Percentiles rank a stretch among this genome's conserved stretches.
Conservation (phyloP, 148 eudicot species). For the Rhododendron vialii region DNA sequence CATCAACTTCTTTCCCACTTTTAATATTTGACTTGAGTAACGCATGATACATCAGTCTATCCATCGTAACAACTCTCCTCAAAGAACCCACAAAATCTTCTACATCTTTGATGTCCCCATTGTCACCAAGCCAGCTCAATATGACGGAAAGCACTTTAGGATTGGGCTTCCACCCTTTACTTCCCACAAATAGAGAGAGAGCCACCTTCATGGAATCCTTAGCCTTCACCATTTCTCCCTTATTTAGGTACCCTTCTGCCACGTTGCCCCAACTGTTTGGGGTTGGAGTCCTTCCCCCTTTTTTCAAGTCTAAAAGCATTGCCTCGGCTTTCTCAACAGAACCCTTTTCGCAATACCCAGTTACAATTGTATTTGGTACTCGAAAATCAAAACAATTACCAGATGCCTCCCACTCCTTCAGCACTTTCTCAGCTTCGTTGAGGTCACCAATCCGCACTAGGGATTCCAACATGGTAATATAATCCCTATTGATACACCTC, state of each 20-base stretch:
- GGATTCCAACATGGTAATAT: conserved; percentile 53
- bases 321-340: conserved; percentile 61
- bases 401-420: conserved; percentile 75
- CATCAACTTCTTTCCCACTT: conserved; percentile 46
- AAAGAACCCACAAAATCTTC: conserved; percentile 48
- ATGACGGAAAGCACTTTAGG: conserved; percentile 30
- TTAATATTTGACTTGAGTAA: conserved; percentile 43
- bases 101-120: conserved; percentile 46
- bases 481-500: conserved; percentile 71
- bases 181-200: conserved; percentile 28
- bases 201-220: conserved; percentile 48
- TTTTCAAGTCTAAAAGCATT: conserved; percentile 42
- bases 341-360: conserved; percentile 41
- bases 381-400: conserved; percentile 68
- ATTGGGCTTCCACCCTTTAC: conserved; percentile 57
- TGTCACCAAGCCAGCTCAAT: conserved; percentile 49
- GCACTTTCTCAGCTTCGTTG: conserved; percentile 58
- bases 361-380: conserved; percentile 46
- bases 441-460: conserved; percentile 60
- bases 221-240: conserved; percentile 47
- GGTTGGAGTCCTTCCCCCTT: conserved; percentile 31
- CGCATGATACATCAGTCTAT: conserved; percentile 54
- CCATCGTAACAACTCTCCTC: conserved; percentile 37
- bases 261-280: conserved; percentile 58
- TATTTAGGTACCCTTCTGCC: conserved; percentile 49